Evolutionary conservation across 768 basidiomycete species (phyloP).

Genomic region (Phaffia australis): DNA sequence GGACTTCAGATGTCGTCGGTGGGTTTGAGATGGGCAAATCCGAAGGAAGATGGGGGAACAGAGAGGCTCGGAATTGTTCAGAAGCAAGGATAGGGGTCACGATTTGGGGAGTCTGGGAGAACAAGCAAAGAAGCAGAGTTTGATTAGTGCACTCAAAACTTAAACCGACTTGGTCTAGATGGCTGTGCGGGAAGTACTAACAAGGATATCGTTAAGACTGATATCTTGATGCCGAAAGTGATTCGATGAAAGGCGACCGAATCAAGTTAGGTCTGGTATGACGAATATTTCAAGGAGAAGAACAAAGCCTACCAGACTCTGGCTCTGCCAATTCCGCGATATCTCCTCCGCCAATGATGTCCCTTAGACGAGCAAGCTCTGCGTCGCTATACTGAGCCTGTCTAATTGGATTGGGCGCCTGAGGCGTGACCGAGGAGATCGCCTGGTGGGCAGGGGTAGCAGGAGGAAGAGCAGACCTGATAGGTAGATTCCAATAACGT

Average conservation of each 20-base stretch:
- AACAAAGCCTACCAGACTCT: constrained; percentile 18
- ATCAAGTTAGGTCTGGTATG: background rate
- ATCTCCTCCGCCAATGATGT: constrained; percentile 13
- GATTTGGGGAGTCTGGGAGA: constrained; percentile 7
- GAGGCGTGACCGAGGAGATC: constrained; percentile 3
- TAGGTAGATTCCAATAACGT: background rate
- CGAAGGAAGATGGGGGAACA: constrained; percentile 22
- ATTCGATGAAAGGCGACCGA: background rate
- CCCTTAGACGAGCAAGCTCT: constrained; percentile 22
- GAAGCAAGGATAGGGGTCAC: constrained; percentile 19
- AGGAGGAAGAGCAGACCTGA: constrained; percentile 12
- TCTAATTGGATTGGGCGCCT: constrained; percentile 25
- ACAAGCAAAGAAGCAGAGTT: no score
- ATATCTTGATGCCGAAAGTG: background rate
- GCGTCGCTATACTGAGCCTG: constrained; percentile 16
- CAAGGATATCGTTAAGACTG: constrained; percentile 22
- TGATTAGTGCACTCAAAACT: no score
- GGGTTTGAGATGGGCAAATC: constrained; percentile 19
- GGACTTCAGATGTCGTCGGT: constrained; percentile 20
- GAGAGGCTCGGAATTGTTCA: constrained; percentile 13
- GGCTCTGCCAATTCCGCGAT: background rate
- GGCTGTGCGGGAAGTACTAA: no score
- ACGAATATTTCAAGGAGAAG: background rate
- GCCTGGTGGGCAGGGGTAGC: constrained; percentile 23
- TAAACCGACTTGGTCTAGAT: no score